These are phyloP conservation scores for Diaporthe vaccinii DNA, from an alignment of 2,329 filamentous ascomycete genomes.

Conservation along the genomic window DNA sequence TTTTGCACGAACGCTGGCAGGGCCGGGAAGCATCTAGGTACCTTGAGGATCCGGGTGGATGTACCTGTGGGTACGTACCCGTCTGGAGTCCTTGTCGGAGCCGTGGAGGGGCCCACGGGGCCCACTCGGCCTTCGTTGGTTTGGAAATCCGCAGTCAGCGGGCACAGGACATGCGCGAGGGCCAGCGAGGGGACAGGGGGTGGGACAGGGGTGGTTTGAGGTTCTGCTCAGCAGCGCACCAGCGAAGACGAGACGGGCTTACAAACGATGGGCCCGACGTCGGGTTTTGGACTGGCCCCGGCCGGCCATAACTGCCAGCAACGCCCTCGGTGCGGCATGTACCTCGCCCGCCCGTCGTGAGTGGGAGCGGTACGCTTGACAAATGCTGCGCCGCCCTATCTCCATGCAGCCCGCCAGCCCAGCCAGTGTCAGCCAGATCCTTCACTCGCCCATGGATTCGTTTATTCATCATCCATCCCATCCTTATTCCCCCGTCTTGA, in stretches of 20 bases:
- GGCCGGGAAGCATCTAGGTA: slow-evolving; percentile 21
- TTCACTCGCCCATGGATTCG: slow-evolving; percentile 11
- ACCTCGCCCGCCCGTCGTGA: slow-evolving; percentile 31
- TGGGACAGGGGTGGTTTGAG: slow-evolving; percentile 20
- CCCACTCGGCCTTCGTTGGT: slow-evolving; percentile 40
- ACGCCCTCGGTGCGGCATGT: slow-evolving; percentile 2
- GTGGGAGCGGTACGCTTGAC: slow-evolving; percentile 33
- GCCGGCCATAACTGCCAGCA: slow-evolving; percentile 34
- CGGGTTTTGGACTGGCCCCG: slow-evolving; percentile 41
- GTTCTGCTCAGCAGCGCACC: slow-evolving; percentile 11
- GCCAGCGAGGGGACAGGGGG: slow-evolving; percentile 13
- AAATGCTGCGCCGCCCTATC: slow-evolving; percentile 34
- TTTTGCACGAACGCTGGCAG: slow-evolving; percentile 28
- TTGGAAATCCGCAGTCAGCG: slow-evolving; percentile 41
- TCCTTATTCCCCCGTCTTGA: slow-evolving; percentile 28
- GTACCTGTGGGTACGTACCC: slow-evolving; percentile 31
- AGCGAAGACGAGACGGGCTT: slow-evolving; percentile 29
- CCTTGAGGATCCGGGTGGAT: slow-evolving; percentile 17
- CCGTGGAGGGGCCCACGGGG: slow-evolving; percentile 40
- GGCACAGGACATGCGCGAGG: slow-evolving; percentile 25
- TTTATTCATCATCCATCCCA: slow-evolving; percentile 22
- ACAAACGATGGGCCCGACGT: slow-evolving; percentile 38
- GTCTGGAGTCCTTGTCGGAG: slow-evolving; percentile 37
- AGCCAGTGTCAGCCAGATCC: slow-evolving; percentile 28
- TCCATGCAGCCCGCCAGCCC: slow-evolving; percentile 28